These are phyloP conservation scores for Neurospora africana DNA, from an alignment of 495 filamentous ascomycete species.

Conservation along the genomic window DNA sequence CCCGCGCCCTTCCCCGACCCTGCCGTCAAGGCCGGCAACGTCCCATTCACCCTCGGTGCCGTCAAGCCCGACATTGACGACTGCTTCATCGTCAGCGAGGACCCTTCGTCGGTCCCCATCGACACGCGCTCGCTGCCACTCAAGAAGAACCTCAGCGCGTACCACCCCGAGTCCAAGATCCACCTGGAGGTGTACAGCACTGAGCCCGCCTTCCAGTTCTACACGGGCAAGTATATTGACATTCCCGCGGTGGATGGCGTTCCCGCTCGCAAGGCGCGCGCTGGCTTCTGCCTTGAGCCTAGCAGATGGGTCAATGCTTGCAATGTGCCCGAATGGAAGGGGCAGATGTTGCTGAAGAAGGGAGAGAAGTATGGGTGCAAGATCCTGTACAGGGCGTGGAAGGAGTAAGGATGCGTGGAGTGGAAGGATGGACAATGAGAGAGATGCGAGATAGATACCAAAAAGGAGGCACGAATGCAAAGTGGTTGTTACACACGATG, in stretches of 20 bases:
- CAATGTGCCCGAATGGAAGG: constrained; percentile 69
- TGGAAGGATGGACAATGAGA: not conserved
- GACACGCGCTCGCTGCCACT: constrained; percentile 66
- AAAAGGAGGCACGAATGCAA: not conserved
- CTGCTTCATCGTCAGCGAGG: constrained; percentile 70
- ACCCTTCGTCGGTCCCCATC: constrained; percentile 49
- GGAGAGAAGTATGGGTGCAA: constrained; percentile 68
- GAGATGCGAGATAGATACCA: not conserved
- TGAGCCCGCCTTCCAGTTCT: constrained; percentile 94
- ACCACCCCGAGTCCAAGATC: constrained; percentile 58
- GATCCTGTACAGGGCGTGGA: constrained; percentile 75
- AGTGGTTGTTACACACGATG: not conserved
- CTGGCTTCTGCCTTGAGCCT: constrained; percentile 85
- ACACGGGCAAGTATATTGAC: constrained; percentile 76
- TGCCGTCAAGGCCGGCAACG: constrained; percentile 52
- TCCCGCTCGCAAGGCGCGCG: constrained; percentile 50
- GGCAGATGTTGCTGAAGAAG: constrained; percentile 65
- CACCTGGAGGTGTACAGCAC: constrained; percentile 80
- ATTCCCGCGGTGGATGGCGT: constrained; percentile 59
- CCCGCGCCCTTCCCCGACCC: constrained; percentile 40
- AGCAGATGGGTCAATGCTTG: constrained; percentile 81
- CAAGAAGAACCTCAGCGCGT: constrained; percentile 52
- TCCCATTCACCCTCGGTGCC: constrained; percentile 57
- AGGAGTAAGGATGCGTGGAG: constrained; percentile 30
- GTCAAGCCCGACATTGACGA: constrained; percentile 71